Percentiles rank a stretch among this genome's conserved stretches.
Evolutionary conservation across 2,329 filamentous ascomycete genomes (phyloP).

Genomic region (Fusarium metavorans): DNA sequence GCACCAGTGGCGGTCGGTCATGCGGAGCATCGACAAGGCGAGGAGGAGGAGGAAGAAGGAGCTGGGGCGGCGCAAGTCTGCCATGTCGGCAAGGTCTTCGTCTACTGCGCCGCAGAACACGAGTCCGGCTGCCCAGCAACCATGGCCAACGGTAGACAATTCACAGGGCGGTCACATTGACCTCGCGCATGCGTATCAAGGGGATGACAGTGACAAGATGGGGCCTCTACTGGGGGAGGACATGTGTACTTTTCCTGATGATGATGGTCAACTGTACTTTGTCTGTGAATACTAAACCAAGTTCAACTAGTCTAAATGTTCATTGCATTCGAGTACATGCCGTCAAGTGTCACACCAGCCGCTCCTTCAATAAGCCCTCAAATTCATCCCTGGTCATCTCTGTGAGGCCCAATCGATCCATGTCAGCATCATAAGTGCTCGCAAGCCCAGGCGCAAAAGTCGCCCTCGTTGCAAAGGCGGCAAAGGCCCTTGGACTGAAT

Average conservation of each 20-base stretch:
- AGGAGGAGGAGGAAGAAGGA: slow-evolving; percentile 11
- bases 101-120: not conserved
- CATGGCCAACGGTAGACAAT: not conserved
- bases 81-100: not conserved
- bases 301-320: not conserved
- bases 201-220: not conserved
- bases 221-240: not conserved
- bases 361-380: not conserved
- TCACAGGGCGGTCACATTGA: not conserved
- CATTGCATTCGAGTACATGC: not conserved
- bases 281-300: not conserved
- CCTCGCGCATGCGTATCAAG: not conserved
- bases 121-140: not conserved
- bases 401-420: not conserved
- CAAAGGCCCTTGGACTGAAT: slow-evolving; percentile 13
- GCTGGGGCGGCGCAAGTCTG: slow-evolving; percentile 7
- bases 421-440: slow-evolving; percentile 3
- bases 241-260: not conserved
- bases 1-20: slow-evolving; percentile 17
- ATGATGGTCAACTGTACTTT: slow-evolving; percentile 12
- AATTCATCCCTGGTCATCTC: slow-evolving; percentile 7
- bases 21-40: slow-evolving; percentile 15
- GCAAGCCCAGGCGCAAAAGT: slow-evolving; percentile 8
- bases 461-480: slow-evolving; percentile 7
- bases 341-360: not conserved